phyloP scores from a whole-genome alignment of 768 basidiomycete genomes.

The Tephrocybe rancida region DNA sequence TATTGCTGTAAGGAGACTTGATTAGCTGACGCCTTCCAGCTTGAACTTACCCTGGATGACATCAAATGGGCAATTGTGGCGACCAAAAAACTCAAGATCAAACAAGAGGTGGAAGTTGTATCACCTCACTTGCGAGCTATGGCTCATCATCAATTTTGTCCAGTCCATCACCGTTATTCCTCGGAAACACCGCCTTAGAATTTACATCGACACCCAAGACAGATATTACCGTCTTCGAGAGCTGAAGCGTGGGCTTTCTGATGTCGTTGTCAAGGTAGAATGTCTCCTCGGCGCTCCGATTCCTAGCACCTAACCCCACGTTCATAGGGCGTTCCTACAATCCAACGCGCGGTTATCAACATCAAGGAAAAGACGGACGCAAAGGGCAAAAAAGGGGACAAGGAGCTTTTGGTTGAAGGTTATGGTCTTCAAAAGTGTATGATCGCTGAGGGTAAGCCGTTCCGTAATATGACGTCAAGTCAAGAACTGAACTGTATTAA shows the following conservation, averaged over 20 bases:
- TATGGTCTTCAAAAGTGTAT: conserved; percentile 97
- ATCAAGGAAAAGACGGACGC: conserved; percentile 87
- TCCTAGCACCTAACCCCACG: conserved; percentile 1
- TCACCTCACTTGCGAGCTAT: neutral
- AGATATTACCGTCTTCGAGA: conserved; percentile 86
- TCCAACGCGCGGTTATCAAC: conserved; percentile 94
- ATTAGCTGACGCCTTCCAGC: conserved; percentile 40
- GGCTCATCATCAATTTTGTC: conserved; percentile 7
- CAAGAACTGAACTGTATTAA: neutral
- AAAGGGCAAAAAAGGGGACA: conserved; percentile 82
- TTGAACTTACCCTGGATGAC: conserved; percentile 91
- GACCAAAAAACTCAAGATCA: conserved; percentile 90
- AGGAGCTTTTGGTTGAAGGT: conserved; percentile 94
- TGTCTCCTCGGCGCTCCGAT: neutral
- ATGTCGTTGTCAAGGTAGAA: conserved; percentile 87
- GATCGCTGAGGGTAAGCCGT: conserved; percentile 83
- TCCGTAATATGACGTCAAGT: neutral
- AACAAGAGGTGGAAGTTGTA: conserved; percentile 62
- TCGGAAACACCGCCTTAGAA: conserved; percentile 71
- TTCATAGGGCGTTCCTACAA: conserved; percentile 76
- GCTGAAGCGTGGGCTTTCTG: conserved; percentile 80
- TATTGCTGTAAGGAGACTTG: neutral
- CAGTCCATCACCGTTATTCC: conserved; percentile 80
- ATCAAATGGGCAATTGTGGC: conserved; percentile 90
- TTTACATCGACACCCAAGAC: conserved; percentile 77